A percentile compares a stretch with the other conserved stretches of the same genome.
phyloP scores from a whole-genome alignment of 164 flowering plant species.

The Aristolochia fimbriata region DNA sequence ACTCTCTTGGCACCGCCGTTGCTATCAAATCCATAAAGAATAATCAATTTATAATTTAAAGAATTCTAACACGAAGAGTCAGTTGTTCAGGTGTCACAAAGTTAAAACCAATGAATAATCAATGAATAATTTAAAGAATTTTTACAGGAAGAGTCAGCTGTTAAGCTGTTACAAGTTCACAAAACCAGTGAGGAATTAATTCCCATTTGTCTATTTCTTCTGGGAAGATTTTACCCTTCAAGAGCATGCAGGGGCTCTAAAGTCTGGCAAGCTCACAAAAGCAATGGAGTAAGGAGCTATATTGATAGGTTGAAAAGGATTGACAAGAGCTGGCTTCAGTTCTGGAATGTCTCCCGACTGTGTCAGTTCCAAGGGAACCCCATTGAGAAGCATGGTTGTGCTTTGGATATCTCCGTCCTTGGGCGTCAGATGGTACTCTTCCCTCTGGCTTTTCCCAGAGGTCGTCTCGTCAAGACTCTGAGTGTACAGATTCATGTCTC shows the following conservation, averaged over 20 bases:
- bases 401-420: conserved; percentile 34
- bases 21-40: too few relatives aligned
- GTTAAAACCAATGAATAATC: too few relatives aligned
- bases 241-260: conserved; percentile 6
- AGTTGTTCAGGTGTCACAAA: too few relatives aligned
- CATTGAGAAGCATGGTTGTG: conserved; percentile 35
- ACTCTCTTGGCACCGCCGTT: too few relatives aligned
- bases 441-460: conserved; percentile 15
- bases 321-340: conserved; percentile 4
- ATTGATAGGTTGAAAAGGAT: conserved; percentile 3
- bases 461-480: too few relatives aligned
- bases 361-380: conserved; percentile 13
- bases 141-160: too few relatives aligned
- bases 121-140: too few relatives aligned
- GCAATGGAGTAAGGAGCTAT: conserved; percentile 8
- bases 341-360: conserved; percentile 3
- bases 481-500: conserved; percentile 14
- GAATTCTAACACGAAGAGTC: too few relatives aligned
- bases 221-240: neutral
- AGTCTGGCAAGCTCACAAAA: conserved; percentile 4
- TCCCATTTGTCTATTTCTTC: too few relatives aligned
- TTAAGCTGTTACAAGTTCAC: too few relatives aligned
- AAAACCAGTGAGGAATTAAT: too few relatives aligned
- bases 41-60: too few relatives aligned
- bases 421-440: conserved; percentile 31